These are phyloP conservation scores for Anastatica hierochuntica DNA, from an alignment of 345 rosid species.

Conservation along the genomic window DNA sequence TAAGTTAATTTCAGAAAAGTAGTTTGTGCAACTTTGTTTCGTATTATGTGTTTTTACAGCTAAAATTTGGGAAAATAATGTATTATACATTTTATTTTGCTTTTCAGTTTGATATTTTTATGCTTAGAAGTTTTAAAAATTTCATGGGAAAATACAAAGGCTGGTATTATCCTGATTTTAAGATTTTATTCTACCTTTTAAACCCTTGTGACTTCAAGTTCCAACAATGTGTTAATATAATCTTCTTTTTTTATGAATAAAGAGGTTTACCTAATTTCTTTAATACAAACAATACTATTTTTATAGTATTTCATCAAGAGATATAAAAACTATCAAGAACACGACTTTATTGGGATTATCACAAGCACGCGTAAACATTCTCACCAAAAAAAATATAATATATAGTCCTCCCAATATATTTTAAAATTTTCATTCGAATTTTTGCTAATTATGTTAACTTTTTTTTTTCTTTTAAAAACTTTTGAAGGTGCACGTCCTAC, in stretches of 20 bases:
- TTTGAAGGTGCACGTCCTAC: slow-evolving; percentile 92
- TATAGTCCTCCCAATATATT: neutral
- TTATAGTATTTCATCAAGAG: slow-evolving; percentile 1
- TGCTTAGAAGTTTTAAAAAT: neutral
- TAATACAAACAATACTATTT: neutral
- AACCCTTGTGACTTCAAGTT: slow-evolving; percentile 28
- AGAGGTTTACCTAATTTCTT: slow-evolving; percentile 17
- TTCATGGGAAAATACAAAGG: neutral
- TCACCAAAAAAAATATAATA: slow-evolving; percentile 1
- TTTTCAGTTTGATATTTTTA: slow-evolving; percentile 2
- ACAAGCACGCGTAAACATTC: slow-evolving; percentile 28
- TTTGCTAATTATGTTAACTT: slow-evolving; percentile 5
- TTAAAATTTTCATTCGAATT: slow-evolving; percentile 1
- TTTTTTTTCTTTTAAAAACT: neutral
- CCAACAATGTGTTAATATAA: slow-evolving; percentile 16
- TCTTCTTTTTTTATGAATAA: slow-evolving; percentile 7
- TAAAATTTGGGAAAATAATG: neutral
- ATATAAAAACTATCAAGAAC: slow-evolving; percentile 14
- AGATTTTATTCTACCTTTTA: slow-evolving; percentile 3
- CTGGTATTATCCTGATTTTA: slow-evolving; percentile 8
- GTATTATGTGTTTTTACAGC: neutral
- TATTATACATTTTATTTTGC: neutral
- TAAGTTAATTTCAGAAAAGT: neutral
- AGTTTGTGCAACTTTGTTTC: neutral
- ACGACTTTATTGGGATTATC: slow-evolving; percentile 27